A percentile compares a stretch with the other conserved stretches of the same genome.
Evolutionary conservation across 257 asterid genomes (phyloP).

Genomic region (Mitragyna speciosa): DNA sequence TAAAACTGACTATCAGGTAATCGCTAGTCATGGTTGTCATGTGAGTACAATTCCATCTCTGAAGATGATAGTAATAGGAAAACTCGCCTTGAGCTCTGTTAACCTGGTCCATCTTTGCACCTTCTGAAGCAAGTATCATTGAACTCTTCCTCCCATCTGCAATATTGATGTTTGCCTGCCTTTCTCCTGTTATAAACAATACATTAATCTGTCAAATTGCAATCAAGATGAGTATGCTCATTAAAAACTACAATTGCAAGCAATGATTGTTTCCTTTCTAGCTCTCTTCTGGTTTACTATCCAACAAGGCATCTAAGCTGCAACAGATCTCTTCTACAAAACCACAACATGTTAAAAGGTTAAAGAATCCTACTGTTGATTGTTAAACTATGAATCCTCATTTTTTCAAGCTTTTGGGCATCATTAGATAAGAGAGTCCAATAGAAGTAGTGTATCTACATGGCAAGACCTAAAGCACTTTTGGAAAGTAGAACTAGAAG

Average conservation of each 20-base stretch:
- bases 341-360: background rate
- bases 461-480: background rate
- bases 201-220: background rate
- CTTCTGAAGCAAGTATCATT: conserved; percentile 84
- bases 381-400: background rate
- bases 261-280: background rate
- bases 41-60: background rate
- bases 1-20: background rate
- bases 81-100: conserved; percentile 81
- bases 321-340: background rate
- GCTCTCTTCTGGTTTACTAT: background rate
- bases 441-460: background rate
- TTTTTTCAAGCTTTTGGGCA: background rate
- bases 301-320: background rate
- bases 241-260: background rate
- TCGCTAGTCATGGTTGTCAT: background rate
- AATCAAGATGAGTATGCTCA: background rate
- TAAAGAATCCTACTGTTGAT: too few relatives aligned
- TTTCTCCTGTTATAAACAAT: conserved; percentile 58
- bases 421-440: background rate
- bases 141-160: conserved; percentile 75
- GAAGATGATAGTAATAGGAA: background rate
- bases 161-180: conserved; percentile 80
- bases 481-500: background rate
- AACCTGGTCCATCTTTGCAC: conserved; percentile 80